These are phyloP conservation scores for Mucor indicus DNA, from an alignment of 371 early-diverging fungal genomes.

Conservation along the genomic window DNA sequence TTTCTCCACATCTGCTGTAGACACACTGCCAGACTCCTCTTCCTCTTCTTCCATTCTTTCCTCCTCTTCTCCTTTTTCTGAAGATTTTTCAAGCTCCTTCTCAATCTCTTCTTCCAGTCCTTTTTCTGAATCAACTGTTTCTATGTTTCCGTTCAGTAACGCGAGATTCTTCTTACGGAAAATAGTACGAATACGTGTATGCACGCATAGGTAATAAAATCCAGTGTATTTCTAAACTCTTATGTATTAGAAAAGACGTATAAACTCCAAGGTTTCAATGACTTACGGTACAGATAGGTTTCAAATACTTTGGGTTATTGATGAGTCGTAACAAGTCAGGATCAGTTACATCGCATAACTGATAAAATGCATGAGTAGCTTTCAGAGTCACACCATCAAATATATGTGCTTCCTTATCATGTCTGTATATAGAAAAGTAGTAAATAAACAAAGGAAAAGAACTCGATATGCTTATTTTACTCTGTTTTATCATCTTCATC, in stretches of 20 bases:
- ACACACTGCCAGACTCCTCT: not conserved
- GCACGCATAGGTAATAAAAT: slow-evolving; percentile 26
- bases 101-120: slow-evolving; percentile 17
- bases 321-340: slow-evolving; percentile 15
- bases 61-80: not conserved
- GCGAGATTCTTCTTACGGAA: slow-evolving; percentile 5
- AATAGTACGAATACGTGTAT: slow-evolving; percentile 6
- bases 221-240: slow-evolving; percentile 5
- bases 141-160: not conserved
- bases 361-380: not conserved
- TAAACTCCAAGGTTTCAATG: no score
- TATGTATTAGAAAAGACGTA: not conserved
- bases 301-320: slow-evolving; percentile 10
- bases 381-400: slow-evolving; percentile 17
- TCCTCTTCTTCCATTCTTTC: slow-evolving; percentile 13
- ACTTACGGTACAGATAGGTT: not conserved
- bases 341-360: slow-evolving; percentile 29
- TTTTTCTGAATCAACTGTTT: slow-evolving; percentile 2
- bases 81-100: slow-evolving; percentile 19
- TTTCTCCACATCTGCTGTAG: not conserved
- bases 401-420: not conserved
- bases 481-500: not conserved
- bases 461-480: no score
- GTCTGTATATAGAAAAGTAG: not conserved
- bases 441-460: not conserved